phyloP scores from a whole-genome alignment of 371 early-diverging fungal species.

The Mucor piriformis region DNA sequence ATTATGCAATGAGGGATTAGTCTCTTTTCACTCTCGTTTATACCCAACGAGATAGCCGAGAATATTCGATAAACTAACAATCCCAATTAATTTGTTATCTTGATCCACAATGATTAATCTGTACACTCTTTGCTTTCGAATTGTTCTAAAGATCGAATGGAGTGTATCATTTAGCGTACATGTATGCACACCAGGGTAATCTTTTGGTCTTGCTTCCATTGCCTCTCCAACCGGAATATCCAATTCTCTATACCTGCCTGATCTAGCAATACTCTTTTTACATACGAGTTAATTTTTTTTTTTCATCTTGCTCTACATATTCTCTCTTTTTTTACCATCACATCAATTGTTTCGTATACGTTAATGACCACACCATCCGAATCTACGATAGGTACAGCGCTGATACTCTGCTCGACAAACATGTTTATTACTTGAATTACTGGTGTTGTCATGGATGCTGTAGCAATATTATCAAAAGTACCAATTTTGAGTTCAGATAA shows the following conservation, averaged over 20 bases:
- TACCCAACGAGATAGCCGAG: conserved; percentile 68
- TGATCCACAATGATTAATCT: conserved; percentile 90
- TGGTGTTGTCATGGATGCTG: conserved; percentile 76
- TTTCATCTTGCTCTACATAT: conserved; percentile 26
- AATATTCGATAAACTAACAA: conserved; percentile 89
- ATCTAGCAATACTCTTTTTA: conserved; percentile 50
- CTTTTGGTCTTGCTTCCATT: conserved; percentile 78
- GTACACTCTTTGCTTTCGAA: conserved; percentile 83
- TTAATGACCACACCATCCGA: conserved; percentile 83
- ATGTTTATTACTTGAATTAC: conserved; percentile 87
- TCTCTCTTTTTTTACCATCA: conserved; percentile 65
- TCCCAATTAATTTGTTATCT: conserved; percentile 79
- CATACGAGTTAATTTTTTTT: background rate
- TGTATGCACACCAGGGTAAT: conserved; percentile 93
- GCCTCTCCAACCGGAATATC: conserved; percentile 88
- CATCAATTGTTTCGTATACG: conserved; percentile 94
- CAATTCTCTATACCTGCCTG: conserved; percentile 63
- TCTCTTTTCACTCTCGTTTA: conserved; percentile 8
- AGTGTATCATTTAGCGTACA: conserved; percentile 88
- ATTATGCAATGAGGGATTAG: too few relatives aligned
- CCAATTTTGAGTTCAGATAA: conserved; percentile 80
- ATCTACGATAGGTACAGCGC: conserved; percentile 93
- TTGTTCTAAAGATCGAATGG: conserved; percentile 82
- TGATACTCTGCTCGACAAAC: conserved; percentile 86
- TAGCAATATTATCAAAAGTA: conserved; percentile 79